phyloP scores from a whole-genome alignment of 129 eudicot species.

The Lactuca sativa region DNA sequence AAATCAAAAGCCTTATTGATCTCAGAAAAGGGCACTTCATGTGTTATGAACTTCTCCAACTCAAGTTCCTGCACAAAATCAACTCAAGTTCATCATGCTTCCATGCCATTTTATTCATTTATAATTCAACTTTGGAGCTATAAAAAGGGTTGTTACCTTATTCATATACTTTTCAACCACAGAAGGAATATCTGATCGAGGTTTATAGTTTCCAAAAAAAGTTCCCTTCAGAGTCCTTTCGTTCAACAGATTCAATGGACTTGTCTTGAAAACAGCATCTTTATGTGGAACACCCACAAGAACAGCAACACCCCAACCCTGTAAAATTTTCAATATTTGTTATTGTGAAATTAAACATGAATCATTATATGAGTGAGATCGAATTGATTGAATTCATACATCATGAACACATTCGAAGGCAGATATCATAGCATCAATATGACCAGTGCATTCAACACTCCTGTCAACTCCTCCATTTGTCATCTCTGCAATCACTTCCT shows the following conservation, averaged over 20 bases:
- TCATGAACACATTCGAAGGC: slow-evolving; percentile 92
- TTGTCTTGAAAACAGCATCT: slow-evolving; percentile 68
- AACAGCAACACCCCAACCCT: slow-evolving; percentile 97
- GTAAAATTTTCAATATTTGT: slow-evolving; percentile 5
- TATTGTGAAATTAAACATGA: neutral
- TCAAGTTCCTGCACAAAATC: slow-evolving; percentile 41
- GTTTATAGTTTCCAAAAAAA: slow-evolving; percentile 78
- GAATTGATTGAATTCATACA: slow-evolving; percentile 34
- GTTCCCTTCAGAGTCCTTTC: slow-evolving; percentile 83
- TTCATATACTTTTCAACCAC: slow-evolving; percentile 80
- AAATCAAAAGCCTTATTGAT: slow-evolving; percentile 47
- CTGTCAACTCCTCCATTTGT: slow-evolving; percentile 87
- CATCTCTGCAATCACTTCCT: slow-evolving; percentile 84
- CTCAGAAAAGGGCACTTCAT: slow-evolving; percentile 42
- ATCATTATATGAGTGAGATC: too few relatives aligned
- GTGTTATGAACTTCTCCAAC: slow-evolving; percentile 47
- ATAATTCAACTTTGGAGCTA: neutral
- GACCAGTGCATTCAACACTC: slow-evolving; percentile 75
- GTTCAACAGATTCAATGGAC: slow-evolving; percentile 61
- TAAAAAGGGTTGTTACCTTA: slow-evolving; percentile 40
- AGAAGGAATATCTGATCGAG: slow-evolving; percentile 61
- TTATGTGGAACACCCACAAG: slow-evolving; percentile 89
- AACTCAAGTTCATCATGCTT: too few relatives aligned
- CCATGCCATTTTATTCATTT: too few relatives aligned
- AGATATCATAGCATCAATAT: slow-evolving; percentile 73